phyloP scores from a whole-genome alignment of 1,284 basidiomycete genomes.

The Cutaneotrichosporon arboriforme region DNA sequence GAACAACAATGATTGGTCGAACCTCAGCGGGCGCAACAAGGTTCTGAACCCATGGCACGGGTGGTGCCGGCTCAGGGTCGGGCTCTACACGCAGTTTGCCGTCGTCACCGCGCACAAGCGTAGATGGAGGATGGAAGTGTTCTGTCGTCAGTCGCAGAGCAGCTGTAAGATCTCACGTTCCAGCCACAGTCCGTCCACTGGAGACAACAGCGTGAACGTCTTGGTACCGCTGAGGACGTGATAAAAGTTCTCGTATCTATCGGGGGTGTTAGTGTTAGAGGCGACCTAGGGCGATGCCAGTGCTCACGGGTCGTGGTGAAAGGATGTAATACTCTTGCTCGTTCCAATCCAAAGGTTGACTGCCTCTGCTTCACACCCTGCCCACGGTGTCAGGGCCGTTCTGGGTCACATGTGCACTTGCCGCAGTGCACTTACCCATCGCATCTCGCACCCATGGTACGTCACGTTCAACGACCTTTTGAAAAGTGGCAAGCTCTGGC shows the following conservation, averaged over 20 bases:
- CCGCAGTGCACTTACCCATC: slow-evolving; percentile 55
- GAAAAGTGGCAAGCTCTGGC: slow-evolving; percentile 62
- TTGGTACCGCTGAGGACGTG: slow-evolving; percentile 76
- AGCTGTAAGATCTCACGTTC: slow-evolving; percentile 55
- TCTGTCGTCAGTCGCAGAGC: slow-evolving; percentile 19
- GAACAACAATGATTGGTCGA: slow-evolving; percentile 60
- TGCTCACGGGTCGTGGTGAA: slow-evolving; percentile 60
- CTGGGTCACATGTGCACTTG: neutral
- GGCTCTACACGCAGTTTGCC: slow-evolving; percentile 13
- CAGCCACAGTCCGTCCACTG: slow-evolving; percentile 76
- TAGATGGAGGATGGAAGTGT: slow-evolving; percentile 33
- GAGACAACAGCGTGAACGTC: slow-evolving; percentile 75
- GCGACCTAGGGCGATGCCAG: neutral
- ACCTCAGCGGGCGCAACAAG: slow-evolving; percentile 53
- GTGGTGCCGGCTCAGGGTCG: slow-evolving; percentile 52
- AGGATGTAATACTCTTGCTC: slow-evolving; percentile 65
- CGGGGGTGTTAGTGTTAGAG: neutral
- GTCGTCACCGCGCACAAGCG: slow-evolving; percentile 21
- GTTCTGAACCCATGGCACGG: slow-evolving; percentile 63
- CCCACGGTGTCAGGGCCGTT: slow-evolving; percentile 1
- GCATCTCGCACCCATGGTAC: slow-evolving; percentile 70
- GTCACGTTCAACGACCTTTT: slow-evolving; percentile 60
- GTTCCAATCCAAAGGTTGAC: slow-evolving; percentile 89
- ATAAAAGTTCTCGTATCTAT: slow-evolving; percentile 79
- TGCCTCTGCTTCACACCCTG: slow-evolving; percentile 69